Percentiles rank a stretch among this genome's conserved stretches.
Evolutionary conservation across 2,329 filamentous ascomycete genomes (phyloP).

Genomic region (Claviceps lovelessii): DNA sequence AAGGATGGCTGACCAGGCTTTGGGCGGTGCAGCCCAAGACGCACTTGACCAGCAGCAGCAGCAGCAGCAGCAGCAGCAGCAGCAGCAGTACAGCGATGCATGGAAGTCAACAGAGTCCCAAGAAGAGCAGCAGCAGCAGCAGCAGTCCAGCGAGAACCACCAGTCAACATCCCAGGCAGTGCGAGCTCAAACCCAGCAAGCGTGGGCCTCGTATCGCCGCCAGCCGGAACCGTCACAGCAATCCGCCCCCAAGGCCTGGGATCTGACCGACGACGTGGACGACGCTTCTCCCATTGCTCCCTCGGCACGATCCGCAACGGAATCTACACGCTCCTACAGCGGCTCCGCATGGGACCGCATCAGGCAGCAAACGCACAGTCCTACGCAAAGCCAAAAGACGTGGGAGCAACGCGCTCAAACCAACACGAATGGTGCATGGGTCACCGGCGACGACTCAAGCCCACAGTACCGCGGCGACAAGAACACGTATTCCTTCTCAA

Average conservation of each 20-base stretch:
- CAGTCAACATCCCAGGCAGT: slow-evolving; percentile 1
- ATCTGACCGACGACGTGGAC: slow-evolving; percentile 17
- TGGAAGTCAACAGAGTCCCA: slow-evolving; percentile 7
- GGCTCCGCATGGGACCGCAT: slow-evolving; percentile 32
- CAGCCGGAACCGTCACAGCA: slow-evolving; percentile 5
- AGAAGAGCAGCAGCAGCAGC: slow-evolving; percentile 5
- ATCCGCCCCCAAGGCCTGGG: slow-evolving; percentile 11
- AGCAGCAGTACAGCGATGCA: slow-evolving; percentile 7
- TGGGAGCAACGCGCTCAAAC: slow-evolving; percentile 5
- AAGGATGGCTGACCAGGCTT: slow-evolving; percentile 6
- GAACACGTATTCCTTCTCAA: slow-evolving; percentile 22
- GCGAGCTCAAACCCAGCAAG: slow-evolving; percentile 3
- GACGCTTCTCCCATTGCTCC: slow-evolving; percentile 30
- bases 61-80: slow-evolving; percentile 2
- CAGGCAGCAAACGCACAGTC: slow-evolving; percentile 22
- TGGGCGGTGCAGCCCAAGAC: slow-evolving; percentile 6
- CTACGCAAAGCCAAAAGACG: slow-evolving; percentile 12
- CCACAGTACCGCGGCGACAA: slow-evolving; percentile 7
- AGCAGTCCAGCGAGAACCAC: slow-evolving; percentile 3
- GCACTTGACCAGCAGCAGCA: slow-evolving; percentile 1
- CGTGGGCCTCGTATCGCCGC: slow-evolving; percentile 7
- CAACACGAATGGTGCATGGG: slow-evolving; percentile 6
- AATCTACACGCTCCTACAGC: slow-evolving; percentile 6
- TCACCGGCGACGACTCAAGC: slow-evolving; percentile 14
- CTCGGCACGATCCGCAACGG: slow-evolving; percentile 14